Evolutionary conservation across 2,329 filamentous ascomycete genomes (phyloP).

Genomic region (Coleophoma cylindrospora): DNA sequence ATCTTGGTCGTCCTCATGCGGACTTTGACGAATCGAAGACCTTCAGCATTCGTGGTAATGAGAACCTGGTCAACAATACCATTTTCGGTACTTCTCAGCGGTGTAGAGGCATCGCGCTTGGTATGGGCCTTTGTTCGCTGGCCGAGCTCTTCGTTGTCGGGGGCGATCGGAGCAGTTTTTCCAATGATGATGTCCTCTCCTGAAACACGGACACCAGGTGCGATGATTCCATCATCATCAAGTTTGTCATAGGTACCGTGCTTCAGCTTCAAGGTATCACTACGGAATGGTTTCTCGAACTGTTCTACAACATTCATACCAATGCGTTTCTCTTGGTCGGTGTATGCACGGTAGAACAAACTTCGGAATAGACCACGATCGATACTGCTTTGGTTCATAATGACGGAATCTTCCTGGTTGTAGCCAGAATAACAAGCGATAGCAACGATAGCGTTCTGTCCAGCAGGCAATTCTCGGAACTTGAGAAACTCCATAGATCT

Average conservation of each 20-base stretch:
- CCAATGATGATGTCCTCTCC: constrained; percentile 99
- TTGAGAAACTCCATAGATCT: constrained; percentile 98
- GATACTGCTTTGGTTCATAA: constrained; percentile 99
- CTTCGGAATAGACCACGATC: constrained; percentile 96
- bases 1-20: constrained; percentile 96
- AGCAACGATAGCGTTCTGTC: constrained; percentile 96
- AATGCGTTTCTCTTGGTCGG: constrained; percentile 93
- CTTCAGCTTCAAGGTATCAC: constrained; percentile 86
- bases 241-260: constrained; percentile 96
- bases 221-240: constrained; percentile 92
- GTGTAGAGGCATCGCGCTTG: constrained; percentile 93
- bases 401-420: constrained; percentile 99
- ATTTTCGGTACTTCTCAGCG: constrained; percentile 89
- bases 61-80: constrained; percentile 94
- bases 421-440: constrained; percentile 98
- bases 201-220: constrained; percentile 88
- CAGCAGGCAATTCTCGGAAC: constrained; percentile 93
- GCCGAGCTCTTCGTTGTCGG: constrained; percentile 88
- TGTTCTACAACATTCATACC: constrained; percentile 88
- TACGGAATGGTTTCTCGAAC: constrained; percentile 91
- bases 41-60: constrained; percentile 90
- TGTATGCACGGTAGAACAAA: constrained; percentile 96
- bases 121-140: constrained; percentile 86
- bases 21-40: constrained; percentile 94
- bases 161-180: constrained; percentile 92